phyloP scores from a whole-genome alignment of 495 filamentous ascomycete genomes.

The Aeminium ludgeri region DNA sequence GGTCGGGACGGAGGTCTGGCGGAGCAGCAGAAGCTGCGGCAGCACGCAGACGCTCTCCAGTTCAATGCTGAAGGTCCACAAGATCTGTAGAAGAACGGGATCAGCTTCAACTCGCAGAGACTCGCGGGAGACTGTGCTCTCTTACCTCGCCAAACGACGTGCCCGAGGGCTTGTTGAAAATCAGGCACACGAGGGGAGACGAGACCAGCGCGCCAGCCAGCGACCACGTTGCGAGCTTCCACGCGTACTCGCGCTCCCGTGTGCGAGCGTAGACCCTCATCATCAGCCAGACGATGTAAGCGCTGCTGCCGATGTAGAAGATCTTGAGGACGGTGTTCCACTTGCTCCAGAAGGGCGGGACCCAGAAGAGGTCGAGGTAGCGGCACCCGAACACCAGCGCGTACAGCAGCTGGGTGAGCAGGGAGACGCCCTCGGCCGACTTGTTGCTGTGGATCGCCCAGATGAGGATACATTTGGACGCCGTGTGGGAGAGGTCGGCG shows the following conservation, averaged over 20 bases:
- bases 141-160: constrained; percentile 41
- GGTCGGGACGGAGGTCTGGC: constrained; percentile 87
- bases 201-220: constrained; percentile 40
- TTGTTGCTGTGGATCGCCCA: constrained; percentile 77
- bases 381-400: constrained; percentile 67
- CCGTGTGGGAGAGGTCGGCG: constrained; percentile 66
- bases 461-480: constrained; percentile 76
- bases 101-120: background rate
- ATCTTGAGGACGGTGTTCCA: constrained; percentile 70
- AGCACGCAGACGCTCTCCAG: constrained; percentile 83
- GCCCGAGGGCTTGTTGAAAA: constrained; percentile 33
- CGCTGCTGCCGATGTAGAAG: constrained; percentile 69
- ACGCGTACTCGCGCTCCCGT: constrained; percentile 74
- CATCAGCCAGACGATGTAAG: constrained; percentile 82
- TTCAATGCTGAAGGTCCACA: constrained; percentile 74
- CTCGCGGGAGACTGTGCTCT: constrained; percentile 4
- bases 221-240: constrained; percentile 61
- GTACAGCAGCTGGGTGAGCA: constrained; percentile 86
- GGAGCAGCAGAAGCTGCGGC: constrained; percentile 77
- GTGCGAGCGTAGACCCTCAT: constrained; percentile 72
- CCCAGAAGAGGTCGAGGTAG: constrained; percentile 65
- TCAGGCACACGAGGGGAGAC: constrained; percentile 48
- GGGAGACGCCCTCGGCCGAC: constrained; percentile 86
- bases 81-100: constrained; percentile 31
- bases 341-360: constrained; percentile 27